Base-by-base conservation (phyloP, 805 yeast genomes). In the Sugiyamaella valdiviana region DNA sequence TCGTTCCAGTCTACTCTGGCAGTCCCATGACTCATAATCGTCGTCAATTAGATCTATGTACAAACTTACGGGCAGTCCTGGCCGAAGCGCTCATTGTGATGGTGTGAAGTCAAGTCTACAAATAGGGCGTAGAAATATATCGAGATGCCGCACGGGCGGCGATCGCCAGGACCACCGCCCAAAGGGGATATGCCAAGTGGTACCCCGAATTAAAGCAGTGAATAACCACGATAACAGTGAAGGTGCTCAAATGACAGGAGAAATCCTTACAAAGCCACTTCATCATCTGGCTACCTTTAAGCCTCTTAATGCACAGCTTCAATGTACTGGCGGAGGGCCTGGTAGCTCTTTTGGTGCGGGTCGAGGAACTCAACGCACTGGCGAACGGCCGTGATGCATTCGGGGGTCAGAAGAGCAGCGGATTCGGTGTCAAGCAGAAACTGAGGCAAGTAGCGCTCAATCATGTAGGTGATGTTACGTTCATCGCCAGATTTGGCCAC, bases 401-500 rank as follows among this genome's bases (percentile, higher is more conserved):
- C 39, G 6, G 38, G 39, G 19, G 45, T 42, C 6, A 40, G 20
- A 24, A 14, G 17, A 20, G 14, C 5, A 12, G 36, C 10, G 19
- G 37, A 37, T 15, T 24, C 10, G 16, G 39, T 10, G 22, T 40
- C 47, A 15, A 48, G 40, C 7, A 56, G 40, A 15, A 51, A 19
- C 29, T 36, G 24, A 2, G 66, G 66, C 9, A 63, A 40, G 39
- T 47, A 52, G 6, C 51, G 32, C 15, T 57, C 58, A 14, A 64
- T 40, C 19, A 59, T 51, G 29, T 52, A 51, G 12, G 42, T 36
- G 2, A 63, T 57, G 14, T 57, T 63, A 2, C 23, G 45, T 19
- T 43, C 47, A 36, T 61, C 57, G 14, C 68, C 68, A 2, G 63
- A 44, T 20, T 57, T 55, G 2, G 63, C 56, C 3, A 65, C 63